Evolutionary conservation across 2,329 filamentous ascomycete genomes (phyloP), one percentile per base, ranked within the genome.

Genomic region (Lachnellula subtilissima): DNA sequence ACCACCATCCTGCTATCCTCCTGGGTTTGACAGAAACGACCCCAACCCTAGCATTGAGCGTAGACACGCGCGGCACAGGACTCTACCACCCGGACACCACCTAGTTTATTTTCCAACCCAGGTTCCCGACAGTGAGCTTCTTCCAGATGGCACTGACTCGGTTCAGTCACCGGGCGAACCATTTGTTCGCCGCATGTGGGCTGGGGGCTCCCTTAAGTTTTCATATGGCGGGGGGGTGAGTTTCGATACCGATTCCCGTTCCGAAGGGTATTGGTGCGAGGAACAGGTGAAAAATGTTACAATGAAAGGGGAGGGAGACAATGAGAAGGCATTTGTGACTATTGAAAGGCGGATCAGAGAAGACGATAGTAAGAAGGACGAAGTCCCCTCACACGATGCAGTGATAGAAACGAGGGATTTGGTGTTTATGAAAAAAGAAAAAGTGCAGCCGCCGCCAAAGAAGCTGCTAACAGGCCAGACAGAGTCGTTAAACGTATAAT

Each of bases 91-190:
- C 32, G 88, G 87, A 37, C 86, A 95, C 70, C 91, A 97, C 71
- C 78, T 96, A 37, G 84, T 93, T 61, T 95, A 95, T 75, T 97
- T 96, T 74, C 90, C 91, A 57, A 81, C 88, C 11, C 81, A 84
- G 60, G 75, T 87, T 17, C 76, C 81, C 0, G 75, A 82, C 14
- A 81, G 79, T 7, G 64, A 76, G 36, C 81, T 97, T 45, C 79
- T 91, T 17, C 76, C 84, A 1, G 94, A 99, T 74, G 93, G 94
- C 55, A 95, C 92, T 1, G 93, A 97, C 70, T 76, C 82, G 4
- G 77, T 87, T 52, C 91, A 96, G 68, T 85, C 79, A 23, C 93
- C 93, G 0, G 89, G 87, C 1, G 69, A 70, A 4, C 84, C 85
- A 1, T 96, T 89, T 69, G 79, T 79, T 50, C 82, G 89, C 22